These are phyloP conservation scores for Metschnikowia colocasiae DNA, from an alignment of 805 yeast species.

Conservation along the genomic window DNA sequence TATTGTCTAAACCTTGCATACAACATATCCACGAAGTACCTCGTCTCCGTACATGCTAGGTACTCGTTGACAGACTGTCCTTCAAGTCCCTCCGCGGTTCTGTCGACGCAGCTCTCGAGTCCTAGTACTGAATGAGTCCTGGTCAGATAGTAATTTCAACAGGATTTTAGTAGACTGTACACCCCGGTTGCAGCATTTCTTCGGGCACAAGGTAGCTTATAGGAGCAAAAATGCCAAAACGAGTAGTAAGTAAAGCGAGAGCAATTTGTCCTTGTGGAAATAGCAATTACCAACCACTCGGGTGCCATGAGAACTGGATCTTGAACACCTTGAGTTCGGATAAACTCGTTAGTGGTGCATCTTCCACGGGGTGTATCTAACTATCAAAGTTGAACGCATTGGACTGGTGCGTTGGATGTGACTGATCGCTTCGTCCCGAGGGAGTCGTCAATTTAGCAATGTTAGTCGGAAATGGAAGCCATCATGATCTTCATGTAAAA, in stretches of 20 bases:
- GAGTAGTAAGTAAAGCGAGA: not conserved
- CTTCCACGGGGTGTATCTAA: not conserved
- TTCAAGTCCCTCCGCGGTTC: too few species aligned
- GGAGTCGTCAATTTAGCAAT: constrained; percentile 16
- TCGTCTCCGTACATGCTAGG: too few species aligned
- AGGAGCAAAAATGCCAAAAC: not conserved
- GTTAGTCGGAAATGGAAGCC: constrained; percentile 12
- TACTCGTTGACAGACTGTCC: too few species aligned
- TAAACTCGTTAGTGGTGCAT: constrained; percentile 3
- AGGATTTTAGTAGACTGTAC: too few species aligned
- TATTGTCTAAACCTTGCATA: too few species aligned
- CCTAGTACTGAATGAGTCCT: too few species aligned
- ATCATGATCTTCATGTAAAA: constrained; percentile 1
- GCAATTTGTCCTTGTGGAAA: constrained; percentile 1
- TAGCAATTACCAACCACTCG: constrained; percentile 6
- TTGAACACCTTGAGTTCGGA: constrained; percentile 10
- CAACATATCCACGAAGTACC: too few species aligned
- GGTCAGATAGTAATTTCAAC: too few species aligned
- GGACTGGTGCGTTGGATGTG: constrained; percentile 7
- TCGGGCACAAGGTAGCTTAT: not conserved
- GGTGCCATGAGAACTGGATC: constrained; percentile 10
- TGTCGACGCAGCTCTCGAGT: too few species aligned
- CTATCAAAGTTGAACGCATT: constrained; percentile 15
- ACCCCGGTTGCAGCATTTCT: not conserved
- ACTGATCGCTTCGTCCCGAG: constrained; percentile 15